Evolutionary conservation across 2,329 filamentous ascomycete species (phyloP).

Genomic region (Paraconiothyrium brasiliense): DNA sequence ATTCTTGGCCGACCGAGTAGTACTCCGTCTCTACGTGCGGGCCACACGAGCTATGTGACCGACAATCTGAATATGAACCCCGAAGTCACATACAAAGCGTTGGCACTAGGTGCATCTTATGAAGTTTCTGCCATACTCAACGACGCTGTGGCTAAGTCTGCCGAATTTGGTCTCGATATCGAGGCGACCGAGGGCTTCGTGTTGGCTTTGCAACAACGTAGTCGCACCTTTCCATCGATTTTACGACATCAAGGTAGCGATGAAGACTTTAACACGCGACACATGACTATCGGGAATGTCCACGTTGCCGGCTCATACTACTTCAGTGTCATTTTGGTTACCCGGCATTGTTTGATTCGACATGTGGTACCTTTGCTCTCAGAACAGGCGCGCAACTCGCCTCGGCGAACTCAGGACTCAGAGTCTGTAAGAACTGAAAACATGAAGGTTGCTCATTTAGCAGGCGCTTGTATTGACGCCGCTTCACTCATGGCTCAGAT

Average conservation of each 20-base stretch:
- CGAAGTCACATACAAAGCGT: conserved; percentile 19
- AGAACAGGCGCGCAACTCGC: conserved; percentile 33
- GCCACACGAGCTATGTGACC: conserved; percentile 20
- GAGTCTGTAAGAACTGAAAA: conserved; percentile 35
- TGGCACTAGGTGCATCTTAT: conserved; percentile 32
- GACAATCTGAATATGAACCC: conserved; percentile 7
- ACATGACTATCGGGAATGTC: conserved; percentile 59
- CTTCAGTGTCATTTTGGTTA: conserved; percentile 66
- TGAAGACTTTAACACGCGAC: conserved; percentile 29
- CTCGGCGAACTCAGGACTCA: conserved; percentile 20
- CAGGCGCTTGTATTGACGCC: conserved; percentile 64
- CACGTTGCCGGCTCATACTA: conserved; percentile 68
- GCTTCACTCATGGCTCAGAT: conserved; percentile 66
- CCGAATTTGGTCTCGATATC: conserved; percentile 16
- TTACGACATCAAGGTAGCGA: conserved; percentile 31
- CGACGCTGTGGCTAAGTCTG: conserved; percentile 24
- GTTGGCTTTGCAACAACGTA: conserved; percentile 54
- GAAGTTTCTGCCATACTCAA: conserved; percentile 33
- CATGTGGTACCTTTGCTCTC: conserved; percentile 51
- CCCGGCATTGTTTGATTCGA: conserved; percentile 64
- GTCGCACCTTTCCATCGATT: conserved; percentile 53
- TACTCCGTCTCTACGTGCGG: conserved; percentile 28
- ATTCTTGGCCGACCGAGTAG: conserved; percentile 59
- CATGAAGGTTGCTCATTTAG: conserved; percentile 50
- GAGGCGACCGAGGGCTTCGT: conserved; percentile 26